Evolutionary conservation across 306 rosid species (phyloP), one percentile per base, ranked within the genome.

Genomic region (Geum urbanum): DNA sequence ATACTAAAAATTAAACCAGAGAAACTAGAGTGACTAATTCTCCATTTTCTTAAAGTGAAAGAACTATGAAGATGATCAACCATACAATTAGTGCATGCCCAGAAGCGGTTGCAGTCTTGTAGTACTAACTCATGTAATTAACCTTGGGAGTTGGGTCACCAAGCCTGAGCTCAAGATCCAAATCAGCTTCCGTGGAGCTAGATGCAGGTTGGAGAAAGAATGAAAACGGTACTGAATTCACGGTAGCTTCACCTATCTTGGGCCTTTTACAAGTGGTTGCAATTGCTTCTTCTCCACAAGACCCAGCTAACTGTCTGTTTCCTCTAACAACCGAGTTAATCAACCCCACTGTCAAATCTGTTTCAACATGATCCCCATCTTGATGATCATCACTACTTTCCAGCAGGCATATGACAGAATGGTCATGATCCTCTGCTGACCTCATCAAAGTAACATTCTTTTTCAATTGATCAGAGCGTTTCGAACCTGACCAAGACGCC

Each of bases 151-250:
- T 37, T 60, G 84, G 79, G 62, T 78, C 79, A 67, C 97, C 97
- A 62, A 92, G 86, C 89, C 95, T 84, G 79, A 92, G 96, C 80
- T 92, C 97, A 77, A 92, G 97, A 83, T 92, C 97, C 82, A 92
- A 75, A 55, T 86, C 43, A 43, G 46, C 89, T 65, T 86, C 92
- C 69, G 73, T 78, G 69, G 76, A 71, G 11, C 32, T 35, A 63
- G 64, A 19, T n/a, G 51, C 84, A 48, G 87, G 71, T 48, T 69
- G 84, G 50, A 84, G 37, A 83, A 67, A 41, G 79, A 44, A 43
- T 32, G 64, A 59, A 18, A 80, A 74, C 13, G 72, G 59, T n/a
- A 84, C 76, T 70, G 84, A 77, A 76, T 32, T 58, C 9, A 45
- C 18, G 39, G 41, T 69, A 35, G 69, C 15, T 58, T 63, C 74